phyloP scores from a whole-genome alignment of 169 alveolate genomes.

The Cryptosporidium xiaoi region DNA sequence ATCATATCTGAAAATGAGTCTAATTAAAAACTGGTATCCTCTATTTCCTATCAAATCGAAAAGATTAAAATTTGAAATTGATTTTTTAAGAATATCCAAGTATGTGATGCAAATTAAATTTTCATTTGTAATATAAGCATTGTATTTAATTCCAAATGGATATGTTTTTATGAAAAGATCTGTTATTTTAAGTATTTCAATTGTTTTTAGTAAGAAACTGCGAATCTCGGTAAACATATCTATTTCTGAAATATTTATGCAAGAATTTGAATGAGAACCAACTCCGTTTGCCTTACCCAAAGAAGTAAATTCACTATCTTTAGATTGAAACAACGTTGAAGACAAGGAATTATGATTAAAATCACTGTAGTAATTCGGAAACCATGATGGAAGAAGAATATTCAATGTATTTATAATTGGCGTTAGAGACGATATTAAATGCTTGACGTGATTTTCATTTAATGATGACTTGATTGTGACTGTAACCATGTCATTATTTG shows the following conservation, averaged over 20 bases:
- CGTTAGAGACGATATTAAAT: not conserved
- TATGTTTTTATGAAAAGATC: conserved; percentile 29
- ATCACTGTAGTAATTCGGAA: conserved; percentile 15
- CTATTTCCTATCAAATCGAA: conserved; percentile 18
- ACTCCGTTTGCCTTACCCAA: not conserved
- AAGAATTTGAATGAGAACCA: conserved; percentile 7
- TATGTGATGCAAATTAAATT: conserved; percentile 15
- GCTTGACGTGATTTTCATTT: conserved; percentile 30
- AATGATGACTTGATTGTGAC: conserved; percentile 28
- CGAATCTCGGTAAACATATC: conserved; percentile 22
- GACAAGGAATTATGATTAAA: not conserved
- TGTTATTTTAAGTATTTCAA: conserved; percentile 15
- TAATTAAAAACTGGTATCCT: conserved; percentile 40
- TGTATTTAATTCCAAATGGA: conserved; percentile 55
- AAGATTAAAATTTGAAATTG: conserved; percentile 6
- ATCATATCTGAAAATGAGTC: conserved; percentile 48
- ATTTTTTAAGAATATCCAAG: conserved; percentile 42
- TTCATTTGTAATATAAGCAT: conserved; percentile 16
- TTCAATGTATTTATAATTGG: conserved; percentile 28
- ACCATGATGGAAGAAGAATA: conserved; percentile 54
- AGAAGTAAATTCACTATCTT: not conserved
- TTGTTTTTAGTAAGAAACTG: conserved; percentile 22
- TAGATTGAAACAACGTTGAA: not conserved
- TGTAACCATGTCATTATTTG: conserved; percentile 1
- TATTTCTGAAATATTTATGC: conserved; percentile 27